Percentiles rank a stretch among this genome's conserved stretches.
Evolutionary conservation across 176 grass and related monocot genomes (phyloP).

Genomic region (Hordeum marinum): DNA sequence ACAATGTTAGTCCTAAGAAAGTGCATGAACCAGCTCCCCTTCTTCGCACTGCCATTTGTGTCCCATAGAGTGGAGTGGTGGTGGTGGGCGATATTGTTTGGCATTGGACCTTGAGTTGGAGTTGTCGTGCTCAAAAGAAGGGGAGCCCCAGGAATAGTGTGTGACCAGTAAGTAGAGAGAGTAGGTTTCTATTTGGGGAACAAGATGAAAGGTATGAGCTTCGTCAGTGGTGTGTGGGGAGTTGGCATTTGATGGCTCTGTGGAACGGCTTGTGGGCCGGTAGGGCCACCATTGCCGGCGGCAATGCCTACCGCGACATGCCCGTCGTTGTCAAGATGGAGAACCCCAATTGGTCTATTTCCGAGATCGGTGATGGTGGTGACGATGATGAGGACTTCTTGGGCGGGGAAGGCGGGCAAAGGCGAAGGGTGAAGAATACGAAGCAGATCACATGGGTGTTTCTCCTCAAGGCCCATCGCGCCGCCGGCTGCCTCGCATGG

Average conservation of each 20-base stretch:
- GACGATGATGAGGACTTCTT: slow-evolving; percentile 29
- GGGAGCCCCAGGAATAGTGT: slow-evolving; percentile 1
- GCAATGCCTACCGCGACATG: slow-evolving; percentile 59
- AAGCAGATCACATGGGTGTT: slow-evolving; percentile 94
- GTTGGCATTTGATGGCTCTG: background rate
- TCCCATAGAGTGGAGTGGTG: background rate
- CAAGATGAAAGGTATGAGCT: background rate
- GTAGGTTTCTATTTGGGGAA: background rate
- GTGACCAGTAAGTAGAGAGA: background rate
- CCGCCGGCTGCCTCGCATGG: slow-evolving; percentile 68
- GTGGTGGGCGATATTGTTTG: background rate
- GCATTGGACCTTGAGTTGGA: background rate
- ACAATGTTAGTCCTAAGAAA: too few relatives aligned
- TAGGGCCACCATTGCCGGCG: background rate
- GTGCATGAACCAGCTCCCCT: background rate
- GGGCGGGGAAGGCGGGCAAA: background rate
- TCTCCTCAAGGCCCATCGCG: slow-evolving; percentile 82
- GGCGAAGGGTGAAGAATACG: slow-evolving; percentile 54
- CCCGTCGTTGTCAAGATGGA: slow-evolving; percentile 90
- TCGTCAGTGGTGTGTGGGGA: background rate
- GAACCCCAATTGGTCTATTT: slow-evolving; percentile 88
- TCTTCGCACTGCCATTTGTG: background rate
- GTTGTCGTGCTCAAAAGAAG: background rate
- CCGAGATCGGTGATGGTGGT: slow-evolving; percentile 34
- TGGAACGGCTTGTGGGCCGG: background rate